Percentiles rank a stretch among this genome's conserved stretches.
Evolutionary conservation across 345 rosid species (phyloP).

Genomic region (Trapa incisa): DNA sequence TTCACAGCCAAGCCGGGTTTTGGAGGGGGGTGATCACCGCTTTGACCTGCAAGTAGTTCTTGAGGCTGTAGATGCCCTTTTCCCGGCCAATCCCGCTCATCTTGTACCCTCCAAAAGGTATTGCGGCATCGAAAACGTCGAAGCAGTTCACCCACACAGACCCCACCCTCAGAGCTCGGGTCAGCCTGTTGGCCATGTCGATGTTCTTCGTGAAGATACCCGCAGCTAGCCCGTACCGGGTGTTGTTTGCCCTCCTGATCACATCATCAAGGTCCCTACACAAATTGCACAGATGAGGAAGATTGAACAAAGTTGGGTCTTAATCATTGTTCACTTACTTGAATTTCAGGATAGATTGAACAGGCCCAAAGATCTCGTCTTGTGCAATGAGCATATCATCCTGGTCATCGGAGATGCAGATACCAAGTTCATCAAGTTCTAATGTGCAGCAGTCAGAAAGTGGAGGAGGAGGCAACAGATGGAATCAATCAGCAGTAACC

Average conservation of each 20-base stretch:
- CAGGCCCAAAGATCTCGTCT: conserved; percentile 97
- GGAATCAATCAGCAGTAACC: conserved; percentile 20
- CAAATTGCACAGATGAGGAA: background rate
- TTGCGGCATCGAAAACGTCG: conserved; percentile 82
- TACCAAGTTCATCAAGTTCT: background rate
- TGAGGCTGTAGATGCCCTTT: conserved; percentile 85
- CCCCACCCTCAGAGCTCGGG: conserved; percentile 65
- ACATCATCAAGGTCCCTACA: conserved; percentile 65
- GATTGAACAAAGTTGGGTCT: no score
- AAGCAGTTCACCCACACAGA: conserved; percentile 91
- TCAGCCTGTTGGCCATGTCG: conserved; percentile 57
- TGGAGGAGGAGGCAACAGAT: background rate
- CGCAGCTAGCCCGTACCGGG: conserved; percentile 73
- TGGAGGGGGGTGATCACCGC: conserved; percentile 71
- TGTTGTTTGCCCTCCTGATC: conserved; percentile 51
- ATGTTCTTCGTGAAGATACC: conserved; percentile 70
- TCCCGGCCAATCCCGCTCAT: conserved; percentile 95
- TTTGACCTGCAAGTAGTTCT: conserved; percentile 83
- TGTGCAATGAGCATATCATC: conserved; percentile 85
- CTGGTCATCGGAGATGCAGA: conserved; percentile 16
- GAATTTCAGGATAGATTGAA: conserved; percentile 88
- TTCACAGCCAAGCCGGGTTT: conserved; percentile 78
- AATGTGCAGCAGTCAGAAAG: background rate
- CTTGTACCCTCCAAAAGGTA: conserved; percentile 93
- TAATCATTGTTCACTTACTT: conserved; percentile 30